Conservation (phyloP, 176 grass and related monocot species). For the Stipa capillata region DNA sequence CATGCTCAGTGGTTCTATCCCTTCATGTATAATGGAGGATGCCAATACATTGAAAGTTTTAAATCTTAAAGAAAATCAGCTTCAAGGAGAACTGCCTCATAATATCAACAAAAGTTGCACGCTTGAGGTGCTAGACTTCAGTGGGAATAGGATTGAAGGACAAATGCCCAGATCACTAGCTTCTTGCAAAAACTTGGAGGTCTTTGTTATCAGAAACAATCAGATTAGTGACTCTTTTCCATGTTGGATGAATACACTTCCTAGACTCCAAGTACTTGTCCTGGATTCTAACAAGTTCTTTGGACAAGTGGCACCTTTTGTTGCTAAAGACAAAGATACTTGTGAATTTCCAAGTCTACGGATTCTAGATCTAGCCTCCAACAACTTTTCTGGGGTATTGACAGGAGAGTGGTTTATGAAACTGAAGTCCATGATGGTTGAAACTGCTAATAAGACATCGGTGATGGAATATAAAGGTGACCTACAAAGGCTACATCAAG, state of each 20-base stretch:
- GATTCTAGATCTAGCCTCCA: conserved; percentile 25
- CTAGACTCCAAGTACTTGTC: conserved; percentile 14
- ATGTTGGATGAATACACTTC: conserved; percentile 12
- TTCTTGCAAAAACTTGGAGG: background rate
- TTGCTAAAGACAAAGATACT: background rate
- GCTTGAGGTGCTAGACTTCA: conserved; percentile 1
- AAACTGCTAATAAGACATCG: background rate
- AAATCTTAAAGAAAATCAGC: conserved; percentile 6
- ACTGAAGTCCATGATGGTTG: conserved; percentile 2
- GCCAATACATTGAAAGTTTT: background rate
- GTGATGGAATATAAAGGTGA: background rate
- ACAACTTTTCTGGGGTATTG: conserved; percentile 26
- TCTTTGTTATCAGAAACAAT: conserved; percentile 18
- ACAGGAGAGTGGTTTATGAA: background rate
- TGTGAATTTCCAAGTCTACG: background rate
- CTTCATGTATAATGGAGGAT: background rate
- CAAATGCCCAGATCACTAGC: background rate
- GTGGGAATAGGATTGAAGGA: conserved; percentile 2
- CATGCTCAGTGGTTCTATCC: background rate
- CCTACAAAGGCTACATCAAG: background rate
- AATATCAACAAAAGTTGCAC: background rate
- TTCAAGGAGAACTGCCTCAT: background rate
- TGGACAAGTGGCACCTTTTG: background rate
- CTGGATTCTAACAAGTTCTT: conserved; percentile 7
- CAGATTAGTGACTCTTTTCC: background rate